phyloP scores from a whole-genome alignment of 345 rosid genomes.

The Eucalyptus curtisii region DNA sequence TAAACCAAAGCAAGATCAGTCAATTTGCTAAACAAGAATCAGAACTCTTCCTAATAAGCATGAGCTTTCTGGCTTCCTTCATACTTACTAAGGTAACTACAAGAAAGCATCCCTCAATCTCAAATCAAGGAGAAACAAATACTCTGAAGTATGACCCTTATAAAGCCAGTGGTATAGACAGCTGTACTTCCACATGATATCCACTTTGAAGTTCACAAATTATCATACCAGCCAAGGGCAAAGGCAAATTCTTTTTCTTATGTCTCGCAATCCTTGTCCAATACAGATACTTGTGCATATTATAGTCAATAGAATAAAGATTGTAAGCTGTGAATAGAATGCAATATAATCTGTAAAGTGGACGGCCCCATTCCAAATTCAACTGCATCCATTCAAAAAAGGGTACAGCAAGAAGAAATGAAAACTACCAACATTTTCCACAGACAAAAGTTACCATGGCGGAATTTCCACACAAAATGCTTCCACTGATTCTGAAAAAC shows the following conservation, averaged over 20 bases:
- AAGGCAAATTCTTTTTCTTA: background rate
- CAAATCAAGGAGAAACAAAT: background rate
- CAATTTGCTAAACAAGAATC: background rate
- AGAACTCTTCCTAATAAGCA: background rate
- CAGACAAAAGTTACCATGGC: background rate
- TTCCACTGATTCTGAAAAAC: background rate
- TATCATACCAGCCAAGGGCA: background rate
- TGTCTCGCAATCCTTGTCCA: background rate
- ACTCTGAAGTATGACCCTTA: background rate
- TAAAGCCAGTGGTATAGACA: background rate
- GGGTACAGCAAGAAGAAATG: background rate
- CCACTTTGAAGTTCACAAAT: background rate
- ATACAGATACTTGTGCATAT: background rate
- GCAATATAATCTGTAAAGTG: background rate
- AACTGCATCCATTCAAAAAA: background rate
- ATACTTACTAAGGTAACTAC: background rate
- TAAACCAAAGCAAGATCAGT: background rate
- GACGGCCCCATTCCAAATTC: background rate
- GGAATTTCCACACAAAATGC: background rate
- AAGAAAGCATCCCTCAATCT: background rate
- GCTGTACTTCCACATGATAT: background rate
- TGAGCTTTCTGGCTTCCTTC: background rate
- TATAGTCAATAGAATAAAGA: background rate
- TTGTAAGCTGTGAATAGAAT: background rate
- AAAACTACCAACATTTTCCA: background rate